These are phyloP conservation scores for Boletus vermiculosoides DNA, from an alignment of 768 basidiomycete genomes.

Conservation along the genomic window DNA sequence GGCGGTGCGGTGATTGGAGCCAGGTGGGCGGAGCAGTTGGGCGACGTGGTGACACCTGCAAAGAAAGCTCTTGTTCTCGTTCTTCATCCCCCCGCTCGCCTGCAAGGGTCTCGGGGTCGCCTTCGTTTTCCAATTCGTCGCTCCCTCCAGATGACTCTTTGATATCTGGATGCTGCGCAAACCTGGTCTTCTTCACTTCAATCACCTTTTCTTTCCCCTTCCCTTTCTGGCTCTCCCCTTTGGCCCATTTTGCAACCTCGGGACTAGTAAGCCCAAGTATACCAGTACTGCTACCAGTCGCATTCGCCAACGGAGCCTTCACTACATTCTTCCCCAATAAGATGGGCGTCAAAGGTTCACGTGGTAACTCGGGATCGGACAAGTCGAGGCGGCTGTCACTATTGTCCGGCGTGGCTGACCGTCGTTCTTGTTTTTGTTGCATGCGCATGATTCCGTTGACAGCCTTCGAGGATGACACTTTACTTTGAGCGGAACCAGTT, in stretches of 20 bases:
- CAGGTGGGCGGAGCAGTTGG: conserved; percentile 36
- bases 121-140: conserved; percentile 11
- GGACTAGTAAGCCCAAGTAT: conserved; percentile 52
- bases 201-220: conserved; percentile 25
- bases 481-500: conserved; percentile 1
- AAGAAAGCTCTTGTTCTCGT: conserved; percentile 38
- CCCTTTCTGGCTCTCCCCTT: conserved; percentile 37
- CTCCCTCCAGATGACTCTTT: conserved; percentile 24
- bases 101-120: background rate
- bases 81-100: conserved; percentile 21
- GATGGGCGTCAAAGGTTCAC: conserved; percentile 34
- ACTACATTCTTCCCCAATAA: conserved; percentile 23
- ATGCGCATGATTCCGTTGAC: background rate
- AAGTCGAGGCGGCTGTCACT: conserved; percentile 16
- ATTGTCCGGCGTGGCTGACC: conserved; percentile 16
- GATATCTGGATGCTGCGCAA: conserved; percentile 32
- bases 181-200: conserved; percentile 46
- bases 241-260: conserved; percentile 53
- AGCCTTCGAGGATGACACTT: conserved; percentile 9
- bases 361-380: conserved; percentile 33
- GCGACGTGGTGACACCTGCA: conserved; percentile 61
- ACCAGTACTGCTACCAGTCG: conserved; percentile 17
- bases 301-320: conserved; percentile 9
- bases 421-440: conserved; percentile 7
- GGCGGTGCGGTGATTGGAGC: conserved; percentile 41